These are phyloP conservation scores for Apophysomyces ossiformis DNA, from an alignment of 371 early-diverging fungal genomes.

Conservation along the genomic window DNA sequence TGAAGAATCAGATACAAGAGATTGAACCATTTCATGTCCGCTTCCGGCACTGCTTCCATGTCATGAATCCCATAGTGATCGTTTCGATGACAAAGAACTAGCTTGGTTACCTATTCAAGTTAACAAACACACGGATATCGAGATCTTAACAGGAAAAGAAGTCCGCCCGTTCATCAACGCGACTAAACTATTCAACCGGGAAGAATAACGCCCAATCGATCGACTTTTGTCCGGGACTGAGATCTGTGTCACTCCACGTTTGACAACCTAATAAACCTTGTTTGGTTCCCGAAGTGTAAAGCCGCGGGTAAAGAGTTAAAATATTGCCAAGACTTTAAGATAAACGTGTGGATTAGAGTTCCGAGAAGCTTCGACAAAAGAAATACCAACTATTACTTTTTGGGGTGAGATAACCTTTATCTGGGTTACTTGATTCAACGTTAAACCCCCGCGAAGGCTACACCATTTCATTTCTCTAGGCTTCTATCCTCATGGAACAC, in stretches of 20 bases:
- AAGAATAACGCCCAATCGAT: neutral
- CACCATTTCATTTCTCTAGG: conserved; percentile 11
- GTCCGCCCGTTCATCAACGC: conserved; percentile 3
- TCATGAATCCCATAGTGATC: neutral
- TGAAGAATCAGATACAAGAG: neutral
- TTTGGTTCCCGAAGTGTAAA: conserved; percentile 7
- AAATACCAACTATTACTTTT: conserved; percentile 4
- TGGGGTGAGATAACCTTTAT: neutral
- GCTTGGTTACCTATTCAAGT: conserved; percentile 4
- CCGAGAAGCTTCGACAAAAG: conserved; percentile 4
- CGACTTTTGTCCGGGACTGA: conserved; percentile 7
- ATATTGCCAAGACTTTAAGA: neutral
- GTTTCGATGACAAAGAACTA: neutral
- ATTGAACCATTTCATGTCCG: neutral
- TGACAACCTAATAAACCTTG: conserved; percentile 10
- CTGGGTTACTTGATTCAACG: conserved; percentile 1
- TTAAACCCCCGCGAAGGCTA: neutral
- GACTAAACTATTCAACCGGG: neutral
- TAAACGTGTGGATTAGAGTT: conserved; percentile 8
- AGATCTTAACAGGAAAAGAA: neutral
- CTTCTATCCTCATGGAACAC: conserved; percentile 1
- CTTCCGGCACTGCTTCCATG: neutral
- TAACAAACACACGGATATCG: neutral
- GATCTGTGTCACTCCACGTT: conserved; percentile 12
- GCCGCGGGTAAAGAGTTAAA: neutral